A percentile compares a stretch with the other conserved stretches of the same genome.
Conservation (phyloP, 768 basidiomycete genomes). For the Serendipita sp. region DNA sequence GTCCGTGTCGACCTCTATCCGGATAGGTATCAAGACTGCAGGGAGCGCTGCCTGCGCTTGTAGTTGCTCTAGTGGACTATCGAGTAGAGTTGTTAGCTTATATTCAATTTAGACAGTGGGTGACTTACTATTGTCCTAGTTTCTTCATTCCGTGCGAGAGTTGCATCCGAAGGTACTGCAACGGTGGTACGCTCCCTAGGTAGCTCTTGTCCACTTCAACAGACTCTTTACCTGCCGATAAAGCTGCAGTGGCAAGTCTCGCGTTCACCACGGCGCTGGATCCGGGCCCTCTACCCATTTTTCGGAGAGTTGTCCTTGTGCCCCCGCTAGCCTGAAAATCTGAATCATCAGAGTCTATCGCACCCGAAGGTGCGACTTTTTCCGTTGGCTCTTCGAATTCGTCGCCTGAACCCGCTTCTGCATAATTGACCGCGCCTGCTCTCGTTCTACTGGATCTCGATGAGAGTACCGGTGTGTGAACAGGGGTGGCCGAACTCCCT, state of each 20-base stretch:
- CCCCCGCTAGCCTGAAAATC: conserved; percentile 57
- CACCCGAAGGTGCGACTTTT: conserved; percentile 21
- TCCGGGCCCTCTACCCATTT: conserved; percentile 24
- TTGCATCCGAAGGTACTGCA: conserved; percentile 52
- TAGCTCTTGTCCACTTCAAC: conserved; percentile 75
- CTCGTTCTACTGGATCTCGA: conserved; percentile 25
- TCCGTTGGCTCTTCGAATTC: conserved; percentile 61
- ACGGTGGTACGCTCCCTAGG: conserved; percentile 70
- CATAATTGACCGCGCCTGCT: conserved; percentile 66
- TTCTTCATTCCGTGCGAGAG: conserved; percentile 4
- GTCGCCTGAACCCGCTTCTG: conserved; percentile 71
- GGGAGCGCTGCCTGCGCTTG: conserved; percentile 40
- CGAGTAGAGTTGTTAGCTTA: background rate
- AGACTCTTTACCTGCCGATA: conserved; percentile 28
- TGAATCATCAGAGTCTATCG: conserved; percentile 63
- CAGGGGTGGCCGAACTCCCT: background rate
- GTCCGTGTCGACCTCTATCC: conserved; percentile 87
- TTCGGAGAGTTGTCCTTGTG: conserved; percentile 38
- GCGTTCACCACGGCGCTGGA: conserved; percentile 17
- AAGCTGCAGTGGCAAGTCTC: conserved; percentile 12
- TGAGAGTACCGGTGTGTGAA: conserved; percentile 13
- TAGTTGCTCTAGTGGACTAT: conserved; percentile 42
- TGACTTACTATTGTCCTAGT: conserved; percentile 5
- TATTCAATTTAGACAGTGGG: background rate
- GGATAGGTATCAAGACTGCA: conserved; percentile 67